Percentiles rank a stretch among this genome's conserved stretches.
Conservation (phyloP, 176 grass and related monocot species). For the Musa schizocarpa region DNA sequence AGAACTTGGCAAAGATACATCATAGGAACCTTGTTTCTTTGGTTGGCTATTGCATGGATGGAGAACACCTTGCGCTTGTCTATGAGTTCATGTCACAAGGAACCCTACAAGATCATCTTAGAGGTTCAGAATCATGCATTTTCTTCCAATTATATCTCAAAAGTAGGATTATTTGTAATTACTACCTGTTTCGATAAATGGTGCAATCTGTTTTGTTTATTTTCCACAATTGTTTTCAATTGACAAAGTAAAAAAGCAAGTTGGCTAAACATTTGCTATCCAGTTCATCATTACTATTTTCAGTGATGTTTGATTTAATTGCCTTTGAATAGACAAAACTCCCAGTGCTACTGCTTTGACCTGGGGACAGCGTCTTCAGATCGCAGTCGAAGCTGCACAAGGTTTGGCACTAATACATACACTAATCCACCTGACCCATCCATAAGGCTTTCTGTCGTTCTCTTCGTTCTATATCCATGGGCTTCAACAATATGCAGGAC, state of each 20-base stretch:
- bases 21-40: conserved; percentile 11
- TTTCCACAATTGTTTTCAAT: neutral
- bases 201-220: too few species aligned
- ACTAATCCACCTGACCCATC: neutral
- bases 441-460: neutral
- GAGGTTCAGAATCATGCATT: conserved; percentile 4
- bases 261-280: neutral
- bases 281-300: neutral
- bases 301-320: neutral
- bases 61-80: neutral
- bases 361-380: neutral
- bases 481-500: neutral
- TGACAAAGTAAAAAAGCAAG: neutral
- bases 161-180: neutral
- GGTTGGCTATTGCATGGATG: conserved; percentile 6
- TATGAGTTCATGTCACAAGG: conserved; percentile 8
- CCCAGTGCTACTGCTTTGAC: neutral
- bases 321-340: neutral
- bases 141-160: neutral
- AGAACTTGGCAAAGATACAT: conserved; percentile 15
- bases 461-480: neutral
- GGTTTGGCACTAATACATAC: neutral
- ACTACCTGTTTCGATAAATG: neutral
- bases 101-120: conserved; percentile 5
- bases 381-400: conserved; percentile 9